Evolutionary conservation across 2,329 filamentous ascomycete species (phyloP).

Genomic region (Paecilomyces sp.): DNA sequence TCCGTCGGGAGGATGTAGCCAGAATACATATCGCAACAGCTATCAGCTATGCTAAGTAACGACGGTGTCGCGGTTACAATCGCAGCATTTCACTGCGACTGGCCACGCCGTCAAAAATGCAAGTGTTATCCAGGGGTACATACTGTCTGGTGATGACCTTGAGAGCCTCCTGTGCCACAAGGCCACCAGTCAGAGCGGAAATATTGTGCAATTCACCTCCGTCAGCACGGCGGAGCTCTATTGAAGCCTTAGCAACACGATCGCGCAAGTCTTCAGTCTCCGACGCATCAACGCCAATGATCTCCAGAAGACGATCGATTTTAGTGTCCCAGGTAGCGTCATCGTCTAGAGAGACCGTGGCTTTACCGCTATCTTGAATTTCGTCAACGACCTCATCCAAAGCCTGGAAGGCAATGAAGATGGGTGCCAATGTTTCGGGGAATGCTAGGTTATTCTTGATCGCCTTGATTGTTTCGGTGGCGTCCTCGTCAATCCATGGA

Average conservation of each 20-base stretch:
- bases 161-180: slow-evolving; percentile 95
- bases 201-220: slow-evolving; percentile 91
- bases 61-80: slow-evolving; percentile 21
- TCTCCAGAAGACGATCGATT: slow-evolving; percentile 19
- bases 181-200: slow-evolving; percentile 76
- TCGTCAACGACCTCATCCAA: slow-evolving; percentile 43
- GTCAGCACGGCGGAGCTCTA: slow-evolving; percentile 67
- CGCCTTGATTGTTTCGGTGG: slow-evolving; percentile 36
- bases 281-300: slow-evolving; percentile 32
- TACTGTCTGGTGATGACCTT: slow-evolving; percentile 67
- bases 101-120: slow-evolving; percentile 55
- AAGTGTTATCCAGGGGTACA: slow-evolving; percentile 57
- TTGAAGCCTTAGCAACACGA: slow-evolving; percentile 48
- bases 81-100: slow-evolving; percentile 49
- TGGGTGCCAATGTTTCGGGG: slow-evolving; percentile 55
- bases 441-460: slow-evolving; percentile 33
- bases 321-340: slow-evolving; percentile 23
- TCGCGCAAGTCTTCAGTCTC: slow-evolving; percentile 45
- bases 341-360: slow-evolving; percentile 22
- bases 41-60: background rate
- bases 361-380: slow-evolving; percentile 39
- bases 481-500: slow-evolving; percentile 40
- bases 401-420: slow-evolving; percentile 59
- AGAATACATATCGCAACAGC: background rate
- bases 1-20: background rate